phyloP scores from a whole-genome alignment of 441 rosid genomes.

The Kokia cookei region DNA sequence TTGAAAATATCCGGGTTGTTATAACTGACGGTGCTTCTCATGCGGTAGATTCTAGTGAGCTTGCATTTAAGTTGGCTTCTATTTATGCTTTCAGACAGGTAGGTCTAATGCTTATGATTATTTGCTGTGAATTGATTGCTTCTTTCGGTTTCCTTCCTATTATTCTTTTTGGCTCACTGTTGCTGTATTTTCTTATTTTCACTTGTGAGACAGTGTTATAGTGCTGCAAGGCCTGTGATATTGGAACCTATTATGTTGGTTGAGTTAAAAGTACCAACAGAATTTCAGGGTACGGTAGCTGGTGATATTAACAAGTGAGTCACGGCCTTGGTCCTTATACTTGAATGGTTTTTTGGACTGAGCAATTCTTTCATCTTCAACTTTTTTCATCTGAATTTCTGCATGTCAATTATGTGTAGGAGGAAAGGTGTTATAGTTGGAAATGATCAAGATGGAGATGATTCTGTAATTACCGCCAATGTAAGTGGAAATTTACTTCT shows the following conservation, averaged over 20 bases:
- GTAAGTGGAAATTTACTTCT: slow-evolving; percentile 33
- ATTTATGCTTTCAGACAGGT: slow-evolving; percentile 97
- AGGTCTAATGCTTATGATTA: not conserved
- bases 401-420: slow-evolving; percentile 31
- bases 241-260: slow-evolving; percentile 94
- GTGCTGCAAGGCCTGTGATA: slow-evolving; percentile 83
- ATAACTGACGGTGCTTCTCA: slow-evolving; percentile 95
- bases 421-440: slow-evolving; percentile 97
- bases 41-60: slow-evolving; percentile 95
- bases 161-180: not conserved
- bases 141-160: not conserved
- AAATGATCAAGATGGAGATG: slow-evolving; percentile 98
- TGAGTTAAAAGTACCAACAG: slow-evolving; percentile 91
- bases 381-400: not conserved
- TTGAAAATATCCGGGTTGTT: slow-evolving; percentile 73
- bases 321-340: not conserved
- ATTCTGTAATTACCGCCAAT: slow-evolving; percentile 70
- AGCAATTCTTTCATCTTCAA: not conserved
- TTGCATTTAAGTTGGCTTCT: slow-evolving; percentile 92
- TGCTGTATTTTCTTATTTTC: not conserved
- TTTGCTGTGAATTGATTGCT: not conserved
- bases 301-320: slow-evolving; percentile 97
- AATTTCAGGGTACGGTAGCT: slow-evolving; percentile 91
- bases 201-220: slow-evolving; percentile 49
- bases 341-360: not conserved